Evolutionary conservation across 768 basidiomycete genomes (phyloP), one percentile per base, ranked within the genome.

Genomic region (Amanita rubescens): DNA sequence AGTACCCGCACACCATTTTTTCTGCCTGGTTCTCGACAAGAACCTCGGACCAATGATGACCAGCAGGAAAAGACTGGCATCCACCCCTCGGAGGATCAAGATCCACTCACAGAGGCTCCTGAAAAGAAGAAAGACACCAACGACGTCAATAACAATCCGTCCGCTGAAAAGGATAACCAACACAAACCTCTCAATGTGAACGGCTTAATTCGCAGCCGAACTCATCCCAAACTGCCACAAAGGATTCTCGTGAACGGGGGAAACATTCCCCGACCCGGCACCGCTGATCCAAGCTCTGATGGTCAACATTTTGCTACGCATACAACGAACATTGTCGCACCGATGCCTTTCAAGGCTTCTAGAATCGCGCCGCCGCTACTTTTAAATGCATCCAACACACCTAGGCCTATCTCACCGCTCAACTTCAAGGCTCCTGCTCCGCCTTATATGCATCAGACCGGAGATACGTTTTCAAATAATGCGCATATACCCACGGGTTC

Each of bases 251-350:
- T 34, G 17, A 49, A n/a, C 51, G 46, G 49, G 55, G 45, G 34
- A 44, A 20, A 32, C 10, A 50, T 58, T 27, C 12, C 51, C 3
- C 49, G 66, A 19, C 67, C 69, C 39, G 67, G 62, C 32, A 69
- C 68, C 12, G 63, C 67, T 8, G 65, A 65, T 57, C 65, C 67
- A 11, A 65, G 67, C 33, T 67, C 66, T 22, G 54, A 63, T 14
- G 64, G 64, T 14, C 27, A 63, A 59, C 20, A 53, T 54, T 24
- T 60, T 60, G n/a, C n/a, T 55, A 22, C 62, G 54, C 38, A 55
- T 41, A 42, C 38, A 49, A 19, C 27, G 9, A 39, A 14, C 12
- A 49, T 53, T 25, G 34, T 25, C 22, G 33, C 54, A 7, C 54
- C 47, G n/a, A 55, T 20, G 14, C 45, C 54, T 41, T 48, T 48